phyloP scores from a whole-genome alignment of 306 rosid genomes.

The Malus sieversii region DNA sequence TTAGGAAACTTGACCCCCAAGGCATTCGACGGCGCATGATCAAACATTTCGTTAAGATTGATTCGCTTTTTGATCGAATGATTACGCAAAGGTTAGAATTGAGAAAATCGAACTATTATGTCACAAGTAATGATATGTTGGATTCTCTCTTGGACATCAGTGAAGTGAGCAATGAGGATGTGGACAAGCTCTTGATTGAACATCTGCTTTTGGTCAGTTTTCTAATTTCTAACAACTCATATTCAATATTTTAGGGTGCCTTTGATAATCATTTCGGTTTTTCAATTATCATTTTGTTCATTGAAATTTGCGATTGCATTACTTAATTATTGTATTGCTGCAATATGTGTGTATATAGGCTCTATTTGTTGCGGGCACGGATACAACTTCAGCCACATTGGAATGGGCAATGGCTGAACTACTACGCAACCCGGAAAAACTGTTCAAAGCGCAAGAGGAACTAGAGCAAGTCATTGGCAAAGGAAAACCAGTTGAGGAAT shows the following conservation, averaged over 20 bases:
- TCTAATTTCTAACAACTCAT: background rate
- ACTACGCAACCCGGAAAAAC: background rate
- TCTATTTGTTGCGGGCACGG: slow-evolving; percentile 14
- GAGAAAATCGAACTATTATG: background rate
- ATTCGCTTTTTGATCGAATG: background rate
- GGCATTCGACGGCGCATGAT: background rate
- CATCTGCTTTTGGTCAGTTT: background rate
- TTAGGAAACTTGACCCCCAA: background rate
- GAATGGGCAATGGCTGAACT: background rate
- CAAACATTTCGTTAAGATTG: background rate
- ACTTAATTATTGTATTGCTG: no score
- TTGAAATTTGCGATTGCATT: background rate
- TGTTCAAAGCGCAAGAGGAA: background rate
- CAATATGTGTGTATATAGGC: background rate
- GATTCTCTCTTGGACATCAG: background rate
- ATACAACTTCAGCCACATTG: slow-evolving; percentile 7
- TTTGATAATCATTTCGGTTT: background rate
- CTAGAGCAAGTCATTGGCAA: background rate
- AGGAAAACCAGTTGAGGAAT: slow-evolving; percentile 2
- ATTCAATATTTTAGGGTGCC: no score
- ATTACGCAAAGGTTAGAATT: background rate
- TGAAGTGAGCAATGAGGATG: background rate
- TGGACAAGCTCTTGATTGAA: background rate
- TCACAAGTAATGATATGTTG: background rate
- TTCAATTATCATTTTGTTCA: background rate